Conservation (phyloP, 2,329 filamentous ascomycete genomes). For the Diplodia corticola region DNA sequence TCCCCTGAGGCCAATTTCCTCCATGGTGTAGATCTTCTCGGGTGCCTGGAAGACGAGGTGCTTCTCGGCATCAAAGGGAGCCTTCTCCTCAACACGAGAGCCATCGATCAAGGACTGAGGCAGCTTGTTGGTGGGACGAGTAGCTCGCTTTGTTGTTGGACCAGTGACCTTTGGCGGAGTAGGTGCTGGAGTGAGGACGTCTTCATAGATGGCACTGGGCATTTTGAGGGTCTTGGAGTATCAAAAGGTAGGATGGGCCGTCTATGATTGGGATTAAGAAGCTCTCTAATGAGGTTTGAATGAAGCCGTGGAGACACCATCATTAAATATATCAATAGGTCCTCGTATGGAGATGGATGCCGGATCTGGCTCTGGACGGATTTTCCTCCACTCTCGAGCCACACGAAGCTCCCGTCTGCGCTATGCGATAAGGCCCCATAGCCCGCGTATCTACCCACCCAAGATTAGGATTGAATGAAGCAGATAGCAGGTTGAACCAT, state of each 20-base stretch:
- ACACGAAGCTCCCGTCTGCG: background rate
- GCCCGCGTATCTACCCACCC: background rate
- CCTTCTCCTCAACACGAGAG: background rate
- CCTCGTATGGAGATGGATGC: background rate
- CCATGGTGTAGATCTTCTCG: slow-evolving; percentile 17
- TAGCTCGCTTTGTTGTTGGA: background rate
- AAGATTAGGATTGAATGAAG: background rate
- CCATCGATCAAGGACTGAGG: background rate
- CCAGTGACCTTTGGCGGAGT: background rate
- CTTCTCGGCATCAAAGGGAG: slow-evolving; percentile 15
- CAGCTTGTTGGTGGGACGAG: background rate
- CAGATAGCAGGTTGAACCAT: too few species aligned
- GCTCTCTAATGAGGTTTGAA: background rate
- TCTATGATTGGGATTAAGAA: background rate
- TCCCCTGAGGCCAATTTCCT: slow-evolving; percentile 19
- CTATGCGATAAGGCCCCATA: background rate
- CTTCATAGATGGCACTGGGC: background rate
- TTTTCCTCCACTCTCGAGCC: background rate
- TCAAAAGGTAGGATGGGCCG: background rate
- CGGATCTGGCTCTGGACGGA: background rate
- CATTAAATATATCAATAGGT: background rate
- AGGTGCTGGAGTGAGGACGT: background rate
- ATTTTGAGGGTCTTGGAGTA: background rate
- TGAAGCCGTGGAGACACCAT: background rate
- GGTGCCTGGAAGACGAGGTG: slow-evolving; percentile 21